These are phyloP conservation scores for Lepidium africanum DNA, from an alignment of 345 rosid species.

Conservation along the genomic window DNA sequence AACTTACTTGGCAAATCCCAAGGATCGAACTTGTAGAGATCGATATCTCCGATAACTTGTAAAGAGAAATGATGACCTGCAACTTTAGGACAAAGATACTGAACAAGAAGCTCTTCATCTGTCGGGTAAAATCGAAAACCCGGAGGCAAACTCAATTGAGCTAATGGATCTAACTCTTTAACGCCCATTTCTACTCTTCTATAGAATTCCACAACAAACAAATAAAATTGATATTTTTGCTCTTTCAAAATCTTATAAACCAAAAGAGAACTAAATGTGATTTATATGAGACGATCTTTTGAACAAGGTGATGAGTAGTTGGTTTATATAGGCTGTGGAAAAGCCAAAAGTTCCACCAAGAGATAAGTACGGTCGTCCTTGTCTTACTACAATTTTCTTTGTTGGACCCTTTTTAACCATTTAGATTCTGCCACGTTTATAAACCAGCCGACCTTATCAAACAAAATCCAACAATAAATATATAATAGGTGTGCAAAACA, in stretches of 20 bases:
- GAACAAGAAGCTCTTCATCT: conserved; percentile 93
- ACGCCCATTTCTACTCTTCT: conserved; percentile 45
- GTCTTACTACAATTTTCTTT: conserved; percentile 30
- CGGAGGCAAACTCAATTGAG: conserved; percentile 86
- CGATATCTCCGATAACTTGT: conserved; percentile 71
- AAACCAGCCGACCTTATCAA: conserved; percentile 20
- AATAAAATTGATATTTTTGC: not conserved
- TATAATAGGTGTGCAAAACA: too few relatives aligned
- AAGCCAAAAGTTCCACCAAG: conserved; percentile 1
- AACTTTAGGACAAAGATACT: conserved; percentile 73
- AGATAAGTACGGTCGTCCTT: conserved; percentile 74
- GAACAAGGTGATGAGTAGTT: not conserved
- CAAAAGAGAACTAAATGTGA: not conserved
- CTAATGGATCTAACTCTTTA: conserved; percentile 52
- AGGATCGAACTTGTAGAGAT: conserved; percentile 91
- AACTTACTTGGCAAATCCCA: conserved; percentile 76
- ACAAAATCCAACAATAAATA: too few relatives aligned
- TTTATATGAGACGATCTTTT: conserved; percentile 1
- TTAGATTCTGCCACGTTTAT: conserved; percentile 16
- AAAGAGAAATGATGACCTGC: conserved; percentile 67
- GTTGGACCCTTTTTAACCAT: conserved; percentile 14
- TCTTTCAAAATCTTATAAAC: not conserved
- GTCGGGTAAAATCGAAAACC: conserved; percentile 93
- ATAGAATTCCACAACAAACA: not conserved
- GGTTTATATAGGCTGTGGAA: conserved; percentile 23